These are phyloP conservation scores for Calocybe cyanea DNA, from an alignment of 768 basidiomycete species.

Conservation along the genomic window DNA sequence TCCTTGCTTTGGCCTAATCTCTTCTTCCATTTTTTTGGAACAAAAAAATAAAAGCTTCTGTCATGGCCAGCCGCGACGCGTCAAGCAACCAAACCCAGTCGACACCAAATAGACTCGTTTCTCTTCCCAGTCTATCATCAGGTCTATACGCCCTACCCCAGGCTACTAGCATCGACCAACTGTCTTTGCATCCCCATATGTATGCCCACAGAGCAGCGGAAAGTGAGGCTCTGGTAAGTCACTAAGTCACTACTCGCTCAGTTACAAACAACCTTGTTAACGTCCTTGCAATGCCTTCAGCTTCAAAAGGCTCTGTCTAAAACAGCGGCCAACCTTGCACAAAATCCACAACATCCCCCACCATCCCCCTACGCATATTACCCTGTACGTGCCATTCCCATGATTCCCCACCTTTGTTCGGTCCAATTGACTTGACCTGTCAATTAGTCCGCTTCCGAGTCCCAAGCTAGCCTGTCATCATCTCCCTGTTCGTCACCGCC, in stretches of 20 bases:
- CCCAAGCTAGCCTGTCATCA: slow-evolving; percentile 35
- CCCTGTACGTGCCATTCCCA: slow-evolving; percentile 31
- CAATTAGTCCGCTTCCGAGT: slow-evolving; percentile 30
- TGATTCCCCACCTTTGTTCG: not conserved
- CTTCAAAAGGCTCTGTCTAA: slow-evolving; percentile 65
- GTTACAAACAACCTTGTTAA: too few species aligned
- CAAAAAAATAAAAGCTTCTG: too few species aligned
- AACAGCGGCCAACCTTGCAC: slow-evolving; percentile 34
- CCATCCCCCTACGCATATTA: slow-evolving; percentile 26
- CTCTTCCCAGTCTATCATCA: slow-evolving; percentile 70
- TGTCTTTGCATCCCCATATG: slow-evolving; percentile 67
- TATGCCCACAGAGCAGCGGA: slow-evolving; percentile 64
- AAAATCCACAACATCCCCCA: slow-evolving; percentile 32
- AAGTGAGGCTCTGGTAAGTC: slow-evolving; percentile 70
- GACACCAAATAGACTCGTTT: slow-evolving; percentile 48
- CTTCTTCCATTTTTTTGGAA: too few species aligned
- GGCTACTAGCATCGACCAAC: slow-evolving; percentile 64
- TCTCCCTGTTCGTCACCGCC: slow-evolving; percentile 12
- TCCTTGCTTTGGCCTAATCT: slow-evolving; percentile 11
- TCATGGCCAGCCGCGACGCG: slow-evolving; percentile 32
- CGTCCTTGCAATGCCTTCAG: slow-evolving; percentile 25
- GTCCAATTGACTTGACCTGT: slow-evolving; percentile 10
- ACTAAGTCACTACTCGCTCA: too few species aligned
- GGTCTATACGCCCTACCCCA: slow-evolving; percentile 67
- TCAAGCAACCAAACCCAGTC: slow-evolving; percentile 22